Base-by-base conservation (phyloP, 2,329 filamentous ascomycete genomes). In the Albifimbria verrucaria region DNA sequence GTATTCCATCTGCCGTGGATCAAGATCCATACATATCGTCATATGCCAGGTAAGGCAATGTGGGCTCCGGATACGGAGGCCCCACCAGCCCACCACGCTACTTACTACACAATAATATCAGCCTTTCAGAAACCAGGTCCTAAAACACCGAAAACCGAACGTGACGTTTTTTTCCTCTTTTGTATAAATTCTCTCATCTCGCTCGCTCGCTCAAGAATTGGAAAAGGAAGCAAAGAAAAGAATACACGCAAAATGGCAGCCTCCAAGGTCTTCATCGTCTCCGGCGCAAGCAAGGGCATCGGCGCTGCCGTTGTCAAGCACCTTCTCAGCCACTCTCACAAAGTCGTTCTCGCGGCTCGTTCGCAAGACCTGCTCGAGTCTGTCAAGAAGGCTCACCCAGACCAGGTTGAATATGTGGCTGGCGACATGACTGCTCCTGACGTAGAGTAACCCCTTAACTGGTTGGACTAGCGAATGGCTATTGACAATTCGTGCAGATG, bases 191-290 rank as follows among this genome's bases (percentile, higher is more conserved):
- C n/a, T n/a, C n/a, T n/a, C n/a, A n/a, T n/a, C n/a, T n/a, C n/a
- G n/a, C n/a, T n/a, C n/a, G n/a, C n/a, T n/a, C n/a, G n/a, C 32
- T 39, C 32, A 15, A n/a, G 12, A 4, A 39, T 6, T 17, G 12
- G 15, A 12, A 39, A 39, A 5, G 12, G 5, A 39, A 39, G 15
- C 11, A 12, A 39, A 12, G 11, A 6, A 39, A 6, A 5, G 18
- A 39, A 39, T 12, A 49, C 49, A 23, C 44, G 11, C 43, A 43
- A 49, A 43, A 68, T 56, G 52, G 78, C 81, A 72, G 50, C 74
- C n/a, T 69, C 79, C 7, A 89, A 90, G 66, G 85, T 83, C 21
- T 82, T 92, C 64, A 85, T 92, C 55, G 75, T 92, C 28, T 87
- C 83, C 3, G 84, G 84, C 25, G 83, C 83, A 18, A 86, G 82